Conservation (phyloP, 2,329 filamentous ascomycete genomes). For the Colletotrichum trifolii region DNA sequence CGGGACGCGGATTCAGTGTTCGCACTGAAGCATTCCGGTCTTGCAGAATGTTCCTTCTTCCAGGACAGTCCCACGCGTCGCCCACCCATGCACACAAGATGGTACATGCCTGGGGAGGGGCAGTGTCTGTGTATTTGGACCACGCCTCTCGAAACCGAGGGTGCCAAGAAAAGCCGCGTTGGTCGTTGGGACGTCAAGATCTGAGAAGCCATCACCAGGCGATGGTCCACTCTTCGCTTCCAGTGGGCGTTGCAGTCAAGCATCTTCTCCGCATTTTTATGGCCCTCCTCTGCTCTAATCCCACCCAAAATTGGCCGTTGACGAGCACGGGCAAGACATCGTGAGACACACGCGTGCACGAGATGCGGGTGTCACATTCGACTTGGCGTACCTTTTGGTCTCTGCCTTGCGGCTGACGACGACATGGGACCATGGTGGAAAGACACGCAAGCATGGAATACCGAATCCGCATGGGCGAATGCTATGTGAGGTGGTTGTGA, state of each 20-base stretch:
- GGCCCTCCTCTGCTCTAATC: conserved; percentile 1
- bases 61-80: too few relatives aligned
- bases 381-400: too few relatives aligned
- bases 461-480: neutral
- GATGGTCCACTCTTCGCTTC: conserved; percentile 28
- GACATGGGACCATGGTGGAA: neutral
- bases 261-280: conserved; percentile 25
- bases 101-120: conserved; percentile 12
- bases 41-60: neutral
- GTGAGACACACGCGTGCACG: neutral
- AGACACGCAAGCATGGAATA: conserved; percentile 3
- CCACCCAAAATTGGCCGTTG: neutral
- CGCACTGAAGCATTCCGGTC: too few relatives aligned
- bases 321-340: conserved; percentile 3
- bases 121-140: conserved; percentile 4
- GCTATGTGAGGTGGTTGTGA: too few relatives aligned
- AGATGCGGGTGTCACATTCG: conserved; percentile 16
- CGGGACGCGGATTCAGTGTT: too few relatives aligned
- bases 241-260: conserved; percentile 19
- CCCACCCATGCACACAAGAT: neutral
- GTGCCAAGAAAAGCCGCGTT: conserved; percentile 20
- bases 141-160: conserved; percentile 1
- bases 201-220: conserved; percentile 26
- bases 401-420: conserved; percentile 11
- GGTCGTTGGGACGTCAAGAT: conserved; percentile 14